Conservation (phyloP, 495 filamentous ascomycete species). For the Penicillium samsonianum region DNA sequence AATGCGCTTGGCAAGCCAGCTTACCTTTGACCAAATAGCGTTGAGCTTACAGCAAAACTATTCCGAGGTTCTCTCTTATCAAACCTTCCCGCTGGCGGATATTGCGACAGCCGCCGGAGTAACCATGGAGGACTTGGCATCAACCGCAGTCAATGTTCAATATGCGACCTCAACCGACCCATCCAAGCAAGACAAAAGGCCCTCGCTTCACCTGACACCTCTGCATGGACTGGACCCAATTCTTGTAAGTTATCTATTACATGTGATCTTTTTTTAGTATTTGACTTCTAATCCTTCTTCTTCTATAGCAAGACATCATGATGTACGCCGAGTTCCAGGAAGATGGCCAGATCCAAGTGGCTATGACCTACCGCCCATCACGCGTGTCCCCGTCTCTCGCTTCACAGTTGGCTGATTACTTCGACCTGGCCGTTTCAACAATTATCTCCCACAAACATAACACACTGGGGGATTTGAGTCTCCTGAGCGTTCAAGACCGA, state of each 20-base stretch:
- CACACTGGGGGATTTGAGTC: neutral
- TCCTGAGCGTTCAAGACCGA: neutral
- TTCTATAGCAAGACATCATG: neutral
- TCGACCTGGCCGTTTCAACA: conserved; percentile 29
- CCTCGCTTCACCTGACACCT: neutral
- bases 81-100: conserved; percentile 37
- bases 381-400: conserved; percentile 21
- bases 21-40: conserved; percentile 24
- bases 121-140: conserved; percentile 3
- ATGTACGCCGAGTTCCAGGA: neutral
- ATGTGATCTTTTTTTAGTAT: neutral
- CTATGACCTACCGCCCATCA: conserved; percentile 12
- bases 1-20: conserved; percentile 22
- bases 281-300: neutral
- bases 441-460: conserved; percentile 1
- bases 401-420: conserved; percentile 22
- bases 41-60: conserved; percentile 36
- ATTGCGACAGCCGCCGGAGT: conserved; percentile 32
- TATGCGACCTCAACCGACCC: neutral
- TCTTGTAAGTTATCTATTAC: neutral
- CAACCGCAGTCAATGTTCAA: conserved; percentile 13
- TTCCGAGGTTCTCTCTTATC: conserved; percentile 33
- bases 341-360: neutral
- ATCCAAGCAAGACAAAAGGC: neutral
- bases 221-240: neutral